A percentile compares a stretch with the other conserved stretches of the same genome.
phyloP scores from a whole-genome alignment of 257 asterid genomes.

The Linaria vulgaris region DNA sequence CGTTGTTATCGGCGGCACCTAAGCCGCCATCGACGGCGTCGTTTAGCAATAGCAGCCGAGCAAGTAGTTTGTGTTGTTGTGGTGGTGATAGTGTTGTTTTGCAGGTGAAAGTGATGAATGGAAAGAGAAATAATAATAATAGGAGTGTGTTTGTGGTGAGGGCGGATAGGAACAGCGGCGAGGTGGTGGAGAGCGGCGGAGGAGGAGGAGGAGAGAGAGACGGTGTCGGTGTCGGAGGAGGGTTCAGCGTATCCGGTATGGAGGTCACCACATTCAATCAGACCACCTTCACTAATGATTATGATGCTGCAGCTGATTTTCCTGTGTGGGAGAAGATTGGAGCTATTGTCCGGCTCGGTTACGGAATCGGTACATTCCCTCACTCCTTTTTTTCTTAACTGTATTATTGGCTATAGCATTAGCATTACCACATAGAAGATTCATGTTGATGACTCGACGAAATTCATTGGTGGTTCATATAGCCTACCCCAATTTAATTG shows the following conservation, averaged over 20 bases:
- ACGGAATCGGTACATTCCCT: conserved; percentile 79
- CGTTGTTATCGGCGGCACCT: conserved; percentile 51
- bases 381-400: too few relatives aligned
- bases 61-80: conserved; percentile 16
- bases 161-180: conserved; percentile 44
- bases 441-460: too few relatives aligned
- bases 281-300: conserved; percentile 42
- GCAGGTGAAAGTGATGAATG: conserved; percentile 22
- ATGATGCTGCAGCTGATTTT: conserved; percentile 71
- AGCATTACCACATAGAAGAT: too few relatives aligned
- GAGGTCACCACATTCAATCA: conserved; percentile 86
- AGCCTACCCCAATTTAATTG: too few relatives aligned
- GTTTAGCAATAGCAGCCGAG: conserved; percentile 36
- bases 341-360: conserved; percentile 86
- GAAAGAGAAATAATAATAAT: conserved; percentile 28
- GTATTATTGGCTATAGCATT: too few relatives aligned
- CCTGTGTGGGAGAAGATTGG: conserved; percentile 97
- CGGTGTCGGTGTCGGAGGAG: conserved; percentile 31
- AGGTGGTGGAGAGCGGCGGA: conserved; percentile 39
- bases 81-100: conserved; percentile 23
- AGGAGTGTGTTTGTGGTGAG: conserved; percentile 31
- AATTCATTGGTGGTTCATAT: too few relatives aligned
- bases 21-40: conserved; percentile 38
- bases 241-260: conserved; percentile 60
- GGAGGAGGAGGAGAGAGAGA: conserved; percentile 41